These are phyloP conservation scores for Sporisorium reilianum DNA, from an alignment of 1,284 basidiomycete species.

Conservation along the genomic window DNA sequence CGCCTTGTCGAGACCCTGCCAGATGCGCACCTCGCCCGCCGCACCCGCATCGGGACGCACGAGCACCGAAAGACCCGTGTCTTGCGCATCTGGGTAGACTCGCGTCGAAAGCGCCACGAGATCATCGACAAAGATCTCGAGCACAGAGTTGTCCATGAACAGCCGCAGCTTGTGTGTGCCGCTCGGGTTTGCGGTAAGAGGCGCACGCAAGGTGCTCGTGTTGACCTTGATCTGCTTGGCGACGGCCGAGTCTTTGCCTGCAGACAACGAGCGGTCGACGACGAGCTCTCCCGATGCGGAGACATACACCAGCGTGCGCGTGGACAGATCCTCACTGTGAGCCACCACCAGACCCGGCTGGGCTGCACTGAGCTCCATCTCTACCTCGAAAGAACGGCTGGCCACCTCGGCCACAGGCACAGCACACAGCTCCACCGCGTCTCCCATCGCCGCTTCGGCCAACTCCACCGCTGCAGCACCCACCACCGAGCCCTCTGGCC, in stretches of 20 bases:
- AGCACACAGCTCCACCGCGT: not conserved
- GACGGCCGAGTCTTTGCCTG: slow-evolving; percentile 22
- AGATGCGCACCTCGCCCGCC: slow-evolving; percentile 10
- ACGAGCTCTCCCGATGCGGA: slow-evolving; percentile 19
- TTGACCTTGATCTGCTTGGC: slow-evolving; percentile 38
- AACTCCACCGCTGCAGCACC: not conserved
- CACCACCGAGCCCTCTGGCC: not conserved
- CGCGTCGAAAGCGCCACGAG: slow-evolving; percentile 47
- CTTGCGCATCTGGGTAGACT: slow-evolving; percentile 47
- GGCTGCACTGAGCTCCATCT: slow-evolving; percentile 15
- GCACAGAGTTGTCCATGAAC: slow-evolving; percentile 58
- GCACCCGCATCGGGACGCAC: not conserved
- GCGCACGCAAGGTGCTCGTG: slow-evolving; percentile 29
- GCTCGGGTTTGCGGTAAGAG: not conserved
- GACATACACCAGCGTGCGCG: slow-evolving; percentile 34
- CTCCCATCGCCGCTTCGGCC: slow-evolving; percentile 3
- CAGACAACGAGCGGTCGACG: slow-evolving; percentile 39
- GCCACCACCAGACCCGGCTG: slow-evolving; percentile 38
- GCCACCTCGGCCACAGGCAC: slow-evolving; percentile 7
- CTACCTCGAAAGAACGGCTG: slow-evolving; percentile 37
- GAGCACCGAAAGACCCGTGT: slow-evolving; percentile 31
- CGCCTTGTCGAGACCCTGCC: slow-evolving; percentile 35
- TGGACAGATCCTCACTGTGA: slow-evolving; percentile 35
- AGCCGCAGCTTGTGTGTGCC: slow-evolving; percentile 34
- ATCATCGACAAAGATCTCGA: slow-evolving; percentile 58